These are phyloP conservation scores for Amauroascus niger DNA, from an alignment of 2,329 filamentous ascomycete genomes.

Conservation along the genomic window DNA sequence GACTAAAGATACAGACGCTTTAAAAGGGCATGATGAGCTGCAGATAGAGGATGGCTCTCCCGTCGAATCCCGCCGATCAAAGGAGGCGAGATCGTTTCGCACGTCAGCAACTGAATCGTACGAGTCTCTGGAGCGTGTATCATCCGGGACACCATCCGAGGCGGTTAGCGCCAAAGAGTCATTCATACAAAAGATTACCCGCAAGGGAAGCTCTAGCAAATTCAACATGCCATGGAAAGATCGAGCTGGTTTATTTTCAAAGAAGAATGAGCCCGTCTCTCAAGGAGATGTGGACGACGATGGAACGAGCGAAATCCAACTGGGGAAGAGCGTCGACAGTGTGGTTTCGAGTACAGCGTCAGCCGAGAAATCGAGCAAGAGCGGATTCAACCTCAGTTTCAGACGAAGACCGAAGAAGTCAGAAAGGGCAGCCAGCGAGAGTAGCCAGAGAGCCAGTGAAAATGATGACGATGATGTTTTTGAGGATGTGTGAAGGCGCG, in stretches of 20 bases:
- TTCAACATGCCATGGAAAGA: constrained; percentile 45
- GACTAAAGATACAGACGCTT: constrained; percentile 20
- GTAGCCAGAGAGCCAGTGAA: constrained; percentile 37
- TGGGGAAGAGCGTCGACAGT: constrained; percentile 38
- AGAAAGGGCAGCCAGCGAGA: constrained; percentile 36
- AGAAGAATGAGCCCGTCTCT: constrained; percentile 32
- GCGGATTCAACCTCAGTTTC: constrained; percentile 39
- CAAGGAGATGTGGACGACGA: constrained; percentile 40
- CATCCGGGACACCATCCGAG: constrained; percentile 36
- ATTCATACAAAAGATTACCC: constrained; percentile 44
- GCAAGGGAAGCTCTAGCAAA: constrained; percentile 43
- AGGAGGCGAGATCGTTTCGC: constrained; percentile 37
- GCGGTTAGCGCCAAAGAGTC: constrained; percentile 38
- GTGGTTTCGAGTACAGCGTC: constrained; percentile 34
- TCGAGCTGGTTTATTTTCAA: constrained; percentile 39
- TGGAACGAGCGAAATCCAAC: constrained; percentile 29
- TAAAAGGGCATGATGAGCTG: constrained; percentile 23
- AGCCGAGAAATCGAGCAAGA: constrained; percentile 35
- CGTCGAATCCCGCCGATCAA: constrained; percentile 37
- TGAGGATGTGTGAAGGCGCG: constrained; percentile 22
- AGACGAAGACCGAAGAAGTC: constrained; percentile 40
- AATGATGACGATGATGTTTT: constrained; percentile 35
- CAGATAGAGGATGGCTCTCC: constrained; percentile 30
- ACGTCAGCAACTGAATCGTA: constrained; percentile 40
- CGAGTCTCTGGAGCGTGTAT: constrained; percentile 40